Base-by-base conservation (phyloP, 805 yeast genomes). In the Metschnikowia orientalis region DNA sequence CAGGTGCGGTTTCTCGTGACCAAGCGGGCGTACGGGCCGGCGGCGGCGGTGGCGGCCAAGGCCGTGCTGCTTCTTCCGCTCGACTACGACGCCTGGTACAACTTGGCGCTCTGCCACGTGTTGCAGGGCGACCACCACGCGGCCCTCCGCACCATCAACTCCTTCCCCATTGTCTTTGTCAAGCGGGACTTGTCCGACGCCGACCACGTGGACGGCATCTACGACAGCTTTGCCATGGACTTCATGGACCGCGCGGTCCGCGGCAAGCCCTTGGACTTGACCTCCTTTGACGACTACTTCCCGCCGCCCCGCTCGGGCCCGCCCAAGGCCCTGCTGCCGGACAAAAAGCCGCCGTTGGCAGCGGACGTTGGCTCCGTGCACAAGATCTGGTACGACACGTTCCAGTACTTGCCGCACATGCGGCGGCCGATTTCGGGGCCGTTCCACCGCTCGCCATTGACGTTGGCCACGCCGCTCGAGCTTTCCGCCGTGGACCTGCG, bases 1-100 rank as follows among this genome's bases (percentile, higher is more conserved):
- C 95, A 86, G 56, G 76, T 82, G 1, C 67, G 69, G 42, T 83
- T 79, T 48, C 62, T 86, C 34, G 57, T 80, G 4, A 50, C 70
- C 6, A 81, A 79, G 50, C 56, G 63, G 16, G 50, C 75, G n/a
- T 62, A 68, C 11, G 71, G 67, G 23, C 51, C 73, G 26, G 95
- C 95, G 0, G 53, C 75, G 11, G 56, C 65, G 14, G 59, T 80
- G 7, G 82, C 94, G 0, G 58, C 67, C 12, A 65, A 73, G 16
- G 74, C 88, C 4, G 77, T 82, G 12, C 65, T 72, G 31, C 66
- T 82, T 2, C 63, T 83, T n/a, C 95, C 95, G 0, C 67, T 85
- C 2, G 90, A 81, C 52, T 86, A 80, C 51, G 73, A 69, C 32
- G 63, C 81, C 18, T 86, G 95, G 95, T 73, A 72, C 38, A 61